Evolutionary conservation across 495 filamentous ascomycete species (phyloP).

Genomic region (Ramalina peruviana): DNA sequence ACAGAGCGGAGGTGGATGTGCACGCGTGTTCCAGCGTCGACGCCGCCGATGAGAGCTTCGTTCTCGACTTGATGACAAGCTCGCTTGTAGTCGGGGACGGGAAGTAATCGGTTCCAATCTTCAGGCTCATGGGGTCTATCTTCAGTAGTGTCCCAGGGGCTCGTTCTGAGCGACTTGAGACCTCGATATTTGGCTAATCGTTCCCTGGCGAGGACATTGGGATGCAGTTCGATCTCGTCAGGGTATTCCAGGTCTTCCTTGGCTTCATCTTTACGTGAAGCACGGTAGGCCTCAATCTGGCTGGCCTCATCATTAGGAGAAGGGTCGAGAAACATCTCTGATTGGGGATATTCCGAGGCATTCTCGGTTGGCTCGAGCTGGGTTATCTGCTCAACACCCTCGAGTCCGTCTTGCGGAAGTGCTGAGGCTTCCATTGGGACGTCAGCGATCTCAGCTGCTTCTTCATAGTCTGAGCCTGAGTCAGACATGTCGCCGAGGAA

Average conservation of each 20-base stretch:
- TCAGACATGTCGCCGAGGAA: constrained; percentile 76
- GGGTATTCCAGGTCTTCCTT: constrained; percentile 90
- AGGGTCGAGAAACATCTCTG: constrained; percentile 80
- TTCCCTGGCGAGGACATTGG: constrained; percentile 74
- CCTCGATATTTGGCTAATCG: constrained; percentile 75
- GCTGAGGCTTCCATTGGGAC: constrained; percentile 28
- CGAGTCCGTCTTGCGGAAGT: constrained; percentile 24
- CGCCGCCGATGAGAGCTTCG: constrained; percentile 75
- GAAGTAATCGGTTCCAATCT: constrained; percentile 74
- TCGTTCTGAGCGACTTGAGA: constrained; percentile 75
- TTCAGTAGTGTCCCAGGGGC: constrained; percentile 75
- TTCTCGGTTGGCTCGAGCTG: constrained; percentile 52
- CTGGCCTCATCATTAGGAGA: constrained; percentile 75
- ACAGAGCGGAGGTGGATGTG: constrained; percentile 65
- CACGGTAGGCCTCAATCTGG: constrained; percentile 65
- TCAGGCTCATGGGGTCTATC: constrained; percentile 75
- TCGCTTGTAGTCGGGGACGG: constrained; percentile 70
- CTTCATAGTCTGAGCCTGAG: constrained; percentile 70
- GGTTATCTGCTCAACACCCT: constrained; percentile 31
- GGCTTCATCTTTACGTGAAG: constrained; percentile 59
- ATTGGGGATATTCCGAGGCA: constrained; percentile 74
- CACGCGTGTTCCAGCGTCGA: constrained; percentile 68
- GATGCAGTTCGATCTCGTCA: constrained; percentile 89
- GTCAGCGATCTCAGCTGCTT: constrained; percentile 41
- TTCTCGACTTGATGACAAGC: constrained; percentile 58